These are phyloP conservation scores for Pseudozyma hubeiensis DNA, from an alignment of 1,284 basidiomycete species.

Conservation along the genomic window DNA sequence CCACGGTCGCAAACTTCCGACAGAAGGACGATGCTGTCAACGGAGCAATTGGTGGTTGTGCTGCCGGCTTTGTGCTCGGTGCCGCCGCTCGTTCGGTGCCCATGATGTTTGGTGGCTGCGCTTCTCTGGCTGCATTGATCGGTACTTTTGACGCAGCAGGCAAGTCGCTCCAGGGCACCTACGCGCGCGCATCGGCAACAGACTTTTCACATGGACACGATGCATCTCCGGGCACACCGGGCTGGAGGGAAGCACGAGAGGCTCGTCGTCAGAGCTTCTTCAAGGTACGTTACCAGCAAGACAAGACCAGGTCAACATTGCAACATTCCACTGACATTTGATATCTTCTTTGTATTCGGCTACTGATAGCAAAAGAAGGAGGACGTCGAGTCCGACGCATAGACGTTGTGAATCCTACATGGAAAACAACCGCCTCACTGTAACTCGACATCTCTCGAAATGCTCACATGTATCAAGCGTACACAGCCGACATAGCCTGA, in stretches of 20 bases:
- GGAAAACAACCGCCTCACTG: neutral
- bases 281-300: conserved; percentile 67
- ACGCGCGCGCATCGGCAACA: conserved; percentile 39
- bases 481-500: neutral
- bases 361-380: conserved; percentile 42
- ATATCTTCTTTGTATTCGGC: neutral
- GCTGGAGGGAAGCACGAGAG: conserved; percentile 70
- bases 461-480: neutral
- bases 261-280: conserved; percentile 71
- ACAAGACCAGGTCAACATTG: neutral
- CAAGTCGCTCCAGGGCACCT: conserved; percentile 59
- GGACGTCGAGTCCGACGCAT: conserved; percentile 52
- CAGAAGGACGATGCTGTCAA: conserved; percentile 85
- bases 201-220: conserved; percentile 39
- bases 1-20: conserved; percentile 82
- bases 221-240: conserved; percentile 58
- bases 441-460: conserved; percentile 2
- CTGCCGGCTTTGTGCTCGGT: conserved; percentile 90
- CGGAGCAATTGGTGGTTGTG: conserved; percentile 87
- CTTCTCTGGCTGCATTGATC: conserved; percentile 81
- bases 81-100: conserved; percentile 87
- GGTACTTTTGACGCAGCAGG: conserved; percentile 88
- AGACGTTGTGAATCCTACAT: conserved; percentile 11
- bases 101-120: conserved; percentile 83
- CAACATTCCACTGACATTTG: neutral